Evolutionary conservation across 805 yeast species (phyloP).

Genomic region (Clavispora fructus): DNA sequence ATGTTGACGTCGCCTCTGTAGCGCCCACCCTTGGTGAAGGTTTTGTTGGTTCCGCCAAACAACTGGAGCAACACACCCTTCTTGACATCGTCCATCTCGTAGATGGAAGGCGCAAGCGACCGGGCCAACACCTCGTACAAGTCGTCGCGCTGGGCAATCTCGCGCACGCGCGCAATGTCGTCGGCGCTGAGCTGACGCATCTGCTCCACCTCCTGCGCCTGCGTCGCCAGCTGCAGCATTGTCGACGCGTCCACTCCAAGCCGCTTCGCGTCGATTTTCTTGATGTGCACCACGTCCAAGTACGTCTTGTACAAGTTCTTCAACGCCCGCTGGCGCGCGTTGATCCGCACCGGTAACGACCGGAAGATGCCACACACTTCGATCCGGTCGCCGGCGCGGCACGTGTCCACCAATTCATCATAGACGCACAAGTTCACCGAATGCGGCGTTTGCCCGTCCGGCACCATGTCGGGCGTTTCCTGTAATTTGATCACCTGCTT

Average conservation of each 20-base stretch:
- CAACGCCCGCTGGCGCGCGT: slow-evolving; percentile 76
- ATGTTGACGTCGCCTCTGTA: slow-evolving; percentile 95
- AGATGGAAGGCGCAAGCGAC: slow-evolving; percentile 95
- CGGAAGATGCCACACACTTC: slow-evolving; percentile 95
- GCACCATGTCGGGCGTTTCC: slow-evolving; percentile 93
- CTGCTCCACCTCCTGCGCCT: slow-evolving; percentile 72
- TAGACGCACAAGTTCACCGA: slow-evolving; percentile 89
- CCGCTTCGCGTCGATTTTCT: slow-evolving; percentile 76
- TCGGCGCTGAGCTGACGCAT: slow-evolving; percentile 60
- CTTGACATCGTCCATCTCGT: slow-evolving; percentile 93
- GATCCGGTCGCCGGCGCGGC: slow-evolving; percentile 94
- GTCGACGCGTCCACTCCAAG: slow-evolving; percentile 78
- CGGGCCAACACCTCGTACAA: slow-evolving; percentile 81
- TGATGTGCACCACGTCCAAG: slow-evolving; percentile 88
- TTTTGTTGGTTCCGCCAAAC: slow-evolving; percentile 93
- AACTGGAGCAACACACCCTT: slow-evolving; percentile 90
- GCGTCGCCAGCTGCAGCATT: slow-evolving; percentile 51
- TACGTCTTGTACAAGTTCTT: slow-evolving; percentile 87
- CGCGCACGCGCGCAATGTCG: slow-evolving; percentile 61
- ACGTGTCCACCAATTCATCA: slow-evolving; percentile 90
- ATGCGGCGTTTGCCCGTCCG: slow-evolving; percentile 98
- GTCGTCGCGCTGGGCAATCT: slow-evolving; percentile 64
- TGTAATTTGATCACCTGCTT: slow-evolving; percentile 92
- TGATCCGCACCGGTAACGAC: slow-evolving; percentile 85
- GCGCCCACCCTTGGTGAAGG: slow-evolving; percentile 82